phyloP scores from a whole-genome alignment of 1,284 basidiomycete genomes.

The Cutaneotrichosporon curvatum region DNA sequence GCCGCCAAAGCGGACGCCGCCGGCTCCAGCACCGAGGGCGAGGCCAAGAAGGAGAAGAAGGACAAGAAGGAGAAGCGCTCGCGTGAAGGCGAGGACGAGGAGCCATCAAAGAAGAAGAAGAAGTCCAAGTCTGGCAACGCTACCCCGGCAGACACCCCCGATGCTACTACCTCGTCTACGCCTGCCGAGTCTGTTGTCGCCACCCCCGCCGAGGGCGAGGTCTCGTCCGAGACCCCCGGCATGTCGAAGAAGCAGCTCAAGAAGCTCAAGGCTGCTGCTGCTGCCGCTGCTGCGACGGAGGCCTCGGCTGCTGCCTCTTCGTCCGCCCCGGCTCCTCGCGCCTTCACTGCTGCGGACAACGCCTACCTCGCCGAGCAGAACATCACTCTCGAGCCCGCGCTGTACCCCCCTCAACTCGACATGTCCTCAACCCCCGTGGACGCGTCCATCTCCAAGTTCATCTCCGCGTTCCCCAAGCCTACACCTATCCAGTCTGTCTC shows the following conservation, averaged over 20 bases:
- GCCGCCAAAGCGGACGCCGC: constrained; percentile 20
- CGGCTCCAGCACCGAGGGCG: constrained; percentile 6
- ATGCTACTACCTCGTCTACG: constrained; percentile 8
- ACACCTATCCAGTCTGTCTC: constrained; percentile 94
- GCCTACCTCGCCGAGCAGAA: constrained; percentile 65
- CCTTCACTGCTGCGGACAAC: constrained; percentile 49
- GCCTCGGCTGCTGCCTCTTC: constrained; percentile 19
- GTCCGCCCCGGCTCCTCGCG: constrained; percentile 17
- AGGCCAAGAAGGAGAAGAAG: constrained; percentile 31
- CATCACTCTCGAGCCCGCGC: constrained; percentile 60
- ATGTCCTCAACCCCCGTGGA: constrained; percentile 68
- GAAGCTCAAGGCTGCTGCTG: constrained; percentile 33
- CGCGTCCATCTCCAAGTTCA: constrained; percentile 56
- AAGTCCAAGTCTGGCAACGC: constrained; percentile 40
- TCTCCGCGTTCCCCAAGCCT: constrained; percentile 72
- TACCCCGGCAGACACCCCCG: constrained; percentile 19
- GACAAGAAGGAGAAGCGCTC: constrained; percentile 23
- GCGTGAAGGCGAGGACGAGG: constrained; percentile 17
- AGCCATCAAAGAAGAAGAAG: constrained; percentile 24
- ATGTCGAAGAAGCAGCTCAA: constrained; percentile 42
- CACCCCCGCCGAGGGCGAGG: constrained; percentile 15
- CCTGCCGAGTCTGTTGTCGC: constrained; percentile 18
- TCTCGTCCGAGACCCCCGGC: constrained; percentile 5
- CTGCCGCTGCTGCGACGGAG: constrained; percentile 21
- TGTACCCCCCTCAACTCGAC: constrained; percentile 63